Percentiles rank a stretch among this genome's conserved stretches.
Evolutionary conservation across 2,329 filamentous ascomycete species (phyloP).

Genomic region (Thermomyces lanuginosus): DNA sequence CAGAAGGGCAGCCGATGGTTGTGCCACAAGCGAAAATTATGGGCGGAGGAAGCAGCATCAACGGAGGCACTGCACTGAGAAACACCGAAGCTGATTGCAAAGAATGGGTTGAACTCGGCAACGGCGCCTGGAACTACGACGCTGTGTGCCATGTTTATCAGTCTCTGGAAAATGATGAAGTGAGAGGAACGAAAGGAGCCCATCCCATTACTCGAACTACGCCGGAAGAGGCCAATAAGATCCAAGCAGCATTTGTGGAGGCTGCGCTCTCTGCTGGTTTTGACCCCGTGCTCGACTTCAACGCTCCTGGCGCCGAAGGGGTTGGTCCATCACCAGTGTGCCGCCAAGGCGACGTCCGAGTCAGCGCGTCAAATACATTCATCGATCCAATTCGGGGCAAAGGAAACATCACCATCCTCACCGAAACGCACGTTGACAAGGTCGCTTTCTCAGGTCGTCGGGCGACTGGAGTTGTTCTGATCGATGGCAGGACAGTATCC

Average conservation of each 20-base stretch:
- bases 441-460: constrained; percentile 4
- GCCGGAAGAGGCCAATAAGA: constrained; percentile 6
- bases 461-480: constrained; percentile 5
- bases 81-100: constrained; percentile 5
- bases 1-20: constrained; percentile 6
- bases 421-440: constrained; percentile 5
- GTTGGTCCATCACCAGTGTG: constrained; percentile 8
- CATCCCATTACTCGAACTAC: constrained; percentile 7
- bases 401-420: constrained; percentile 6
- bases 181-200: constrained; percentile 5
- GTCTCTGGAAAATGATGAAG: constrained; percentile 5
- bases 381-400: constrained; percentile 6
- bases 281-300: constrained; percentile 4
- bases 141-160: constrained; percentile 7
- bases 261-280: constrained; percentile 5
- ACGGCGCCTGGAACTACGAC: constrained; percentile 7
- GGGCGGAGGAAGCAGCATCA: constrained; percentile 9
- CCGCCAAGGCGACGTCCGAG: constrained; percentile 5
- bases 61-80: constrained; percentile 8
- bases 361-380: constrained; percentile 8
- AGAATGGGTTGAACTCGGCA: constrained; percentile 8
- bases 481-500: constrained; percentile 4
- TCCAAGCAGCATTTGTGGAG: constrained; percentile 7
- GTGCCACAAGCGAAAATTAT: constrained; percentile 8
- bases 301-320: constrained; percentile 7